Base-by-base conservation (phyloP, 2,329 filamentous ascomycete genomes). In the Ilyonectria robusta region DNA sequence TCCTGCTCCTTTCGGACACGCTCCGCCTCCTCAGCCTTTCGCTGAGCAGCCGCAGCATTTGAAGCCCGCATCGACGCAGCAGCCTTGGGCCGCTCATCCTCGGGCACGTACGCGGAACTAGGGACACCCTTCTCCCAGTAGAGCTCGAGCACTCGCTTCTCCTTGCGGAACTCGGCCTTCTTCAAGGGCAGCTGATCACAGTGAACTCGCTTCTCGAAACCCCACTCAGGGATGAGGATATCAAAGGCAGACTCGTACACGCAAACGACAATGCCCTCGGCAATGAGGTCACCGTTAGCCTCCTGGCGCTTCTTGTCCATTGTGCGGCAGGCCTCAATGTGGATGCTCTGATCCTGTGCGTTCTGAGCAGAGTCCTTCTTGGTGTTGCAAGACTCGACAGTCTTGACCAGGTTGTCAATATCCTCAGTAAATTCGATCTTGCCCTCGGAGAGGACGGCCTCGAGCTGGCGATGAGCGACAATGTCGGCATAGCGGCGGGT, bases 111-210 rank as follows among this genome's bases (percentile, higher is more conserved):
- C 2, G 95, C 93, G 48, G 95, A 98, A 70, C 95, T 98, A 31
- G 95, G 94, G 8, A 98, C 94, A 53, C 96, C 96, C 89, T 98
- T 99, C 90, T 99, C 96, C 96, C 96, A 99, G 87, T 98, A 99
- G 17, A 99, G 88, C 83, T 99, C 96, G 53, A 99, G 87, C 33
- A 98, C 90, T 62, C 96, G 91, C 84, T 95, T 94, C 79, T 97
- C 94, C 87, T 98, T 98, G 82, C 97, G 91, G 83, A 96, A 99
- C 80, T 99, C 96, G n/a, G 96, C 96, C 87, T 99, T 99, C 89
- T 98, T 95, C 74, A 99, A 85, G 33, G 96, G 96, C 79, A 99
- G 87, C 85, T 99, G 96, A 78, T 99, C 96, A 79, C 96, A 99
- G 83, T 99, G 96, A 59, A 99, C 96, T 71, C 96, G 94, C 90